A percentile compares a stretch with the other conserved stretches of the same genome.
These are phyloP conservation scores for Lichenothelia convexa DNA, from an alignment of 495 filamentous ascomycete genomes.

Conservation along the genomic window DNA sequence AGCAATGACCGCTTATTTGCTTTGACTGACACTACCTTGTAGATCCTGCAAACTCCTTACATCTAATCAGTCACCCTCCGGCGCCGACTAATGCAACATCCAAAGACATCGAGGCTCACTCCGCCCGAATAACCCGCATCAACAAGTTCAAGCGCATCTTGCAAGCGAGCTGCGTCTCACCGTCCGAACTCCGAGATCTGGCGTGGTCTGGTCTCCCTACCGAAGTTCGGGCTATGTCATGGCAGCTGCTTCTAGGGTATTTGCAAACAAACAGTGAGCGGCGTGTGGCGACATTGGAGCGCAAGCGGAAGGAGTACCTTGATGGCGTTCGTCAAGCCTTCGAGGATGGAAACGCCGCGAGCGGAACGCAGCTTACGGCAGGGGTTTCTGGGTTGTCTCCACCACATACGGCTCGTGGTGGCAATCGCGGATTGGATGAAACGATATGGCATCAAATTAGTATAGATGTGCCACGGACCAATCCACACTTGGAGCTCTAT, in stretches of 20 bases:
- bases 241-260: constrained; percentile 91
- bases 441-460: constrained; percentile 97
- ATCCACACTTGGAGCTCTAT: constrained; percentile 87
- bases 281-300: constrained; percentile 72
- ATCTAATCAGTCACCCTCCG: constrained; percentile 77
- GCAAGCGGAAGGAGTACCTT: constrained; percentile 91
- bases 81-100: constrained; percentile 53
- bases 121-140: constrained; percentile 76
- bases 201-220: constrained; percentile 90
- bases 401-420: constrained; percentile 20
- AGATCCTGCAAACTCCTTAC: constrained; percentile 90
- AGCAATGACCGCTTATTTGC: too few relatives aligned
- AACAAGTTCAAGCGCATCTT: constrained; percentile 97
- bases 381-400: constrained; percentile 7
- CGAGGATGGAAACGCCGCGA: constrained; percentile 40
- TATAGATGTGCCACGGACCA: constrained; percentile 93
- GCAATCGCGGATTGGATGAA: constrained; percentile 70
- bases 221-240: constrained; percentile 93
- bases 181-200: constrained; percentile 62
- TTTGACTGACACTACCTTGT: too few relatives aligned
- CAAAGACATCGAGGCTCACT: constrained; percentile 75
- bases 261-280: constrained; percentile 86
- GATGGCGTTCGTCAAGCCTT: constrained; percentile 94
- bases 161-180: constrained; percentile 72
- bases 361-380: constrained; percentile 14